Base-by-base conservation (phyloP, 1,284 basidiomycete species). In the Inonotus obliquus region DNA sequence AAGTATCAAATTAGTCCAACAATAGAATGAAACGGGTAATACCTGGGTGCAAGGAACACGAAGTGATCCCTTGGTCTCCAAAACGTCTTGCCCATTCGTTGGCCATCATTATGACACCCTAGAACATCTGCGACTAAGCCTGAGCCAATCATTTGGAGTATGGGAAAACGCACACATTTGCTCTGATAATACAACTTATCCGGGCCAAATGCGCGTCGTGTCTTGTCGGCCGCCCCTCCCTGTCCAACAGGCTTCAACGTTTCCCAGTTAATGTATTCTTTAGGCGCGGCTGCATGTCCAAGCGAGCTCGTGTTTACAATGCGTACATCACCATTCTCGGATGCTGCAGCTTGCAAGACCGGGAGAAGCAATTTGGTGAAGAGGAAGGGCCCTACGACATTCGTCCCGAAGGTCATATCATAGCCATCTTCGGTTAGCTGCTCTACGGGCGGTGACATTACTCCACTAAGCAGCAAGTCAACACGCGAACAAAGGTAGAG, bases 361-460 rank as follows among this genome's bases (percentile, higher is more conserved):
- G 79, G 79, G 1, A 80, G 65, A 21, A 81, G 73, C 9, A 72
- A 68, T 9, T 67, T 66, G n/a, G 79, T 76, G 49, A 81, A 69
- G 25, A 72, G 73, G 57, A 75, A 76, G 65, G 72, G 73, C 2
- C 70, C 70, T 51, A 60, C 45, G n/a, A 54, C 54, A 32, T 61
- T 61, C 23, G 63, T 61, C 23, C 60, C 60, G 38, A 64, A 64
- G 27, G 47, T 48, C 60, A 64, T 61, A 48, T 64, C 63, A 64
- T 75, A 76, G 0, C 76, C 76, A 53, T 79, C 74, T 27, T 68
- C 68, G 4, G 79, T 79, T 54, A 70, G 65, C 53, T 69, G 59
- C 14, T 69, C 68, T 11, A 66, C 45, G 1, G 73, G 73, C 10
- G 71, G 69, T 0, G 71, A 67, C 78, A 79, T 79, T 14, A 80